Evolutionary conservation across 768 basidiomycete species (phyloP), one percentile per base, ranked within the genome.

Genomic region (Lyophyllum shimeji): DNA sequence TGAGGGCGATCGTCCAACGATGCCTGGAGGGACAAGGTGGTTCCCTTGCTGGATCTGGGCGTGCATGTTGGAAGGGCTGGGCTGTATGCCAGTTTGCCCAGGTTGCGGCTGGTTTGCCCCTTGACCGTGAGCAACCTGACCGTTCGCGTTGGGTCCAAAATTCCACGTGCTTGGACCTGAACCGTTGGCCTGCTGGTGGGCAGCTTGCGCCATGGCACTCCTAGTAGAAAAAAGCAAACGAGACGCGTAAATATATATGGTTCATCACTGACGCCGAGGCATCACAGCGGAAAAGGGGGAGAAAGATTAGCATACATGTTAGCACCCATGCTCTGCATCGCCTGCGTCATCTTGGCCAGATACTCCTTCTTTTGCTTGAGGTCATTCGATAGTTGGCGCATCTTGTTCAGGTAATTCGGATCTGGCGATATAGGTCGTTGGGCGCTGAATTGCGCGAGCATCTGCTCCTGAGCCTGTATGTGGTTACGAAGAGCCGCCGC

Each of bases 311-410:
- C 76, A 50, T 65, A 80, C 77, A 75, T 59, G 34, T 73, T 56
- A n/a, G 49, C 65, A 2, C 57, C 63, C 57, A 55, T 63, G 69
- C 18, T 60, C 12, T 68, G 67, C 18, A 69, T 61, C 46, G 71
- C 66, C 21, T 63, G 50, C 5, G 72, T 49, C 42, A 83, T 63
- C 55, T 74, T 78, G 47, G 47, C 47, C 33, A 76, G 64, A 49
- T 72, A 50, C 0, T 83, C 81, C 68, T 73, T 79, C 59, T 71
- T 72, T 24, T 24, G 47, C 43, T 60, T 61, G 17, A 73, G 58
- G 2, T 77, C 74, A 4, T 52, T 52, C n/a, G 63, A 56, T 17
- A 68, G 4, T 18, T 9, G 15, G 1, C 60, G 61, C 52, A 67
- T 65, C 55, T 65, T 68, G n/a, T 50, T 54, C 33, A 66, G 23